phyloP scores from a whole-genome alignment of 2,329 filamentous ascomycete species.

The Colletotrichum karsti region DNA sequence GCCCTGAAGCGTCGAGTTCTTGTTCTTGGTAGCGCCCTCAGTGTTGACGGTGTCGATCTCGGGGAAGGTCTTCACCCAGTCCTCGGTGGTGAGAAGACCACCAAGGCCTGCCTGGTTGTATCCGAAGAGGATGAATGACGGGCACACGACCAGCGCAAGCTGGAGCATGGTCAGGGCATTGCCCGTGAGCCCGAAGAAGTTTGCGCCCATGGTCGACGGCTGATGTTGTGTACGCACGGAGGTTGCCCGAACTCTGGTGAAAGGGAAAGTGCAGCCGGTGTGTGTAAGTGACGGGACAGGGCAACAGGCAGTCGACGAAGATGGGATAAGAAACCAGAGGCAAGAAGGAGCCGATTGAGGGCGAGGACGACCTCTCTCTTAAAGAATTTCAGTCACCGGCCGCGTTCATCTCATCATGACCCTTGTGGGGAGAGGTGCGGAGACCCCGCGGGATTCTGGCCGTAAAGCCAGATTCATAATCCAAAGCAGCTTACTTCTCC shows the following conservation, averaged over 20 bases:
- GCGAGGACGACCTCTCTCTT: slow-evolving; percentile 9
- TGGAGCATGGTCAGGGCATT: slow-evolving; percentile 44
- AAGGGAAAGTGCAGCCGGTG: slow-evolving; percentile 2
- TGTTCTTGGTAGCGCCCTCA: slow-evolving; percentile 36
- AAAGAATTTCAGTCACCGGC: neutral
- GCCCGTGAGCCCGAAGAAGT: slow-evolving; percentile 44
- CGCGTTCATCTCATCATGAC: slow-evolving; percentile 10
- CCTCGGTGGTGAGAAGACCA: slow-evolving; percentile 41
- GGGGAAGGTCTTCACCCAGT: slow-evolving; percentile 47
- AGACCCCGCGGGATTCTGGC: slow-evolving; percentile 29
- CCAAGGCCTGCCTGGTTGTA: slow-evolving; percentile 51
- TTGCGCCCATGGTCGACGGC: slow-evolving; percentile 16
- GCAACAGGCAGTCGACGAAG: slow-evolving; percentile 7
- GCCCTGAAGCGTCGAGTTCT: slow-evolving; percentile 46
- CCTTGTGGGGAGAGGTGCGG: slow-evolving; percentile 28
- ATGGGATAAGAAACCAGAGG: neutral
- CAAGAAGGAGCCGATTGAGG: neutral
- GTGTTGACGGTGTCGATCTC: slow-evolving; percentile 47
- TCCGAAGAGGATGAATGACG: slow-evolving; percentile 51
- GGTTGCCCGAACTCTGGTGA: slow-evolving; percentile 10
- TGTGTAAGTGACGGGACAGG: neutral
- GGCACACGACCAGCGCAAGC: slow-evolving; percentile 50
- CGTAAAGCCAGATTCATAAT: slow-evolving; percentile 25
- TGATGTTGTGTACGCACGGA: slow-evolving; percentile 4
- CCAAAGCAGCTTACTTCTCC: slow-evolving; percentile 17